These are phyloP conservation scores for Candida sonorensis DNA, from an alignment of 805 yeast genomes.

Conservation along the genomic window DNA sequence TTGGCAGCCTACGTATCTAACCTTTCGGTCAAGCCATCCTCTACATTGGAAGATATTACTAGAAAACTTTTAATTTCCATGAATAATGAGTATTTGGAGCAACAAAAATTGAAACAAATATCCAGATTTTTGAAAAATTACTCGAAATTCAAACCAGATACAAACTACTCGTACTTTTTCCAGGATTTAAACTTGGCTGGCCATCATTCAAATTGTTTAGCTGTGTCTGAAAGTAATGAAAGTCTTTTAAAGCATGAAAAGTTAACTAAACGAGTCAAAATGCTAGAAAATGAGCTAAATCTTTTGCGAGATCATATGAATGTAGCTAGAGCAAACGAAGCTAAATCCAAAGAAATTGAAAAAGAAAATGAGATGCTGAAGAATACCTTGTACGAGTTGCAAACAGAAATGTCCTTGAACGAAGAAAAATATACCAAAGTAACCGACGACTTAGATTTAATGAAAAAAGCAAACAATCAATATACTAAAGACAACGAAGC, in stretches of 20 bases:
- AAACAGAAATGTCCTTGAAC: slow-evolving; percentile 4
- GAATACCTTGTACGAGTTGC: slow-evolving; percentile 1
- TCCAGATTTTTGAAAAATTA: slow-evolving; percentile 49
- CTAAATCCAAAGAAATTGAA: slow-evolving; percentile 4
- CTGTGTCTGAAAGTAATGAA: too few species aligned
- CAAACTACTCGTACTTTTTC: slow-evolving; percentile 1
- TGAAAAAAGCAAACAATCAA: too few species aligned
- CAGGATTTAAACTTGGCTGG: too few species aligned
- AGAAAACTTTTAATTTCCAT: slow-evolving; percentile 48
- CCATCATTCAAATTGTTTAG: too few species aligned
- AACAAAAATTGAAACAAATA: slow-evolving; percentile 45
- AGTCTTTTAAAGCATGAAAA: slow-evolving; percentile 8
- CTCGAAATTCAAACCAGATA: slow-evolving; percentile 16
- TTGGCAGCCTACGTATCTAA: slow-evolving; percentile 45
- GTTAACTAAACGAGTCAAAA: slow-evolving; percentile 15
- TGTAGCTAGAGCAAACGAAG: slow-evolving; percentile 14
- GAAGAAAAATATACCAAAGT: slow-evolving; percentile 1
- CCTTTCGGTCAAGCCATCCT: slow-evolving; percentile 51
- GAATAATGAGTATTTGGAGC: slow-evolving; percentile 53
- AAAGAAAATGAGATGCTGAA: slow-evolving; percentile 7
- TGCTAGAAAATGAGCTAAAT: slow-evolving; percentile 14
- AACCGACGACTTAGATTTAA: slow-evolving; percentile 5
- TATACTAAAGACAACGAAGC: too few species aligned
- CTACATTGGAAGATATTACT: slow-evolving; percentile 49
- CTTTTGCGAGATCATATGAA: slow-evolving; percentile 15